Base-by-base conservation (phyloP, 768 basidiomycete species). In the Tricholoma matsutake region DNA sequence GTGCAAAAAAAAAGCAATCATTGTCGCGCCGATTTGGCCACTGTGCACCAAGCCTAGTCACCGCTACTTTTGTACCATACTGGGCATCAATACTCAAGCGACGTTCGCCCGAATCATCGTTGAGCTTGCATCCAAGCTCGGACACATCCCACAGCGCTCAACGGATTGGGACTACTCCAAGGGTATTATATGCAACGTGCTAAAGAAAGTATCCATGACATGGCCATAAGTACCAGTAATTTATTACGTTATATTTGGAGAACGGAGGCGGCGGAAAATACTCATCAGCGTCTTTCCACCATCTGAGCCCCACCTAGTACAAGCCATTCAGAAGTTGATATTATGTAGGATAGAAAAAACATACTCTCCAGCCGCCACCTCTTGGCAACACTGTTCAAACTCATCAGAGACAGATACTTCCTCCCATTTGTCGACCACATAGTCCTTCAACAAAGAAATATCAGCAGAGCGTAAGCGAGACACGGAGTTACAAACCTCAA, bases 341-440 rank as follows among this genome's bases (percentile, higher is more conserved):
- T 39, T 41, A 9, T 16, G 20, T 56, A 43, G 59, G 31, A 37
- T 29, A 14, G 43, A 32, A 45, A 43, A 25, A 16, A 78, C 86
- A 71, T 70, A 89, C 87, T 90, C 88, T 78, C 88, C 88, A 57
- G 81, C 82, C 6, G 88, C 86, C 20, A 90, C 84, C 67, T 89
- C 88, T 68, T 84, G 78, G 66, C 87, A 89, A 65, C 87, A 87
- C 63, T 76, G 78, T 68, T 89, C 88, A 66, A 90, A 89, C 64
- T 87, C 87, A 8, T 78, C 77, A 1, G 82, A 85, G 16, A 76
- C 73, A 22, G 84, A 85, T 7, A 90, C 87, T 59, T 86, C 85
- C 45, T 86, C 84, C 88, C 89, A 91, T 65, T 84, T 83, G n/a
- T 87, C 83, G 1, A 91, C 86, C 22, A 91, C 85, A 61, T 86